A percentile compares a stretch with the other conserved stretches of the same genome.
Conservation (phyloP, 2,329 filamentous ascomycete genomes). For the Keithomyces neogunnii region DNA sequence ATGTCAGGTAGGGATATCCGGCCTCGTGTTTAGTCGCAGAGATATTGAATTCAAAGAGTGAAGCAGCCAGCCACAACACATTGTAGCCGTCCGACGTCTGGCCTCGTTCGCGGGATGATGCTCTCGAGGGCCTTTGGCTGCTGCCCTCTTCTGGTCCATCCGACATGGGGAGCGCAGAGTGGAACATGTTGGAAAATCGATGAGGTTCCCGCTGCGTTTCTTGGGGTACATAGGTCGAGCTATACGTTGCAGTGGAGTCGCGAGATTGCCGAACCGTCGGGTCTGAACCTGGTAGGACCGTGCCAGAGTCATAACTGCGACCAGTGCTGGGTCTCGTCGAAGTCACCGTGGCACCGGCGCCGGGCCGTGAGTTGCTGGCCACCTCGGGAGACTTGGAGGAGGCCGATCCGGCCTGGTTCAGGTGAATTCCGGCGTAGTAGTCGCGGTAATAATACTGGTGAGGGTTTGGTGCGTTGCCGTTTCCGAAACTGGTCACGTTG, state of each 20-base stretch:
- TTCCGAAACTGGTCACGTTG: conserved; percentile 13
- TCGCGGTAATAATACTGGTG: conserved; percentile 50
- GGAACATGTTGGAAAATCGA: conserved; percentile 71
- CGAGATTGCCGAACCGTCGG: conserved; percentile 35
- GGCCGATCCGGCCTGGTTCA: conserved; percentile 45
- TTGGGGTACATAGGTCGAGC: conserved; percentile 36
- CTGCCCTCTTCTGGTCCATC: conserved; percentile 50
- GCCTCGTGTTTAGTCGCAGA: conserved; percentile 85
- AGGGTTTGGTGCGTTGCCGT: conserved; percentile 32
- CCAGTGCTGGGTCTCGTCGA: conserved; percentile 49
- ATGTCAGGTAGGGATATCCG: conserved; percentile 92
- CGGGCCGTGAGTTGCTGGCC: conserved; percentile 38
- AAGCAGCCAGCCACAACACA: conserved; percentile 84
- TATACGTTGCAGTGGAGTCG: conserved; percentile 48
- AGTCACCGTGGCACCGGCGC: conserved; percentile 28
- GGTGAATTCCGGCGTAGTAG: conserved; percentile 33
- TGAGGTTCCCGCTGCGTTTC: conserved; percentile 43
- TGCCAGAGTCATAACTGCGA: conserved; percentile 48
- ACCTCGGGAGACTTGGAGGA: conserved; percentile 49
- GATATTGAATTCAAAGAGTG: conserved; percentile 95
- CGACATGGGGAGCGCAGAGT: conserved; percentile 74
- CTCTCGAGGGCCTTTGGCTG: conserved; percentile 45
- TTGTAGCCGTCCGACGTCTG: conserved; percentile 51
- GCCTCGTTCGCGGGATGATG: conserved; percentile 50
- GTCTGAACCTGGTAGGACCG: conserved; percentile 45